Conservation (phyloP, 2,329 filamentous ascomycete species). For the Chaetomium olivaceum region DNA sequence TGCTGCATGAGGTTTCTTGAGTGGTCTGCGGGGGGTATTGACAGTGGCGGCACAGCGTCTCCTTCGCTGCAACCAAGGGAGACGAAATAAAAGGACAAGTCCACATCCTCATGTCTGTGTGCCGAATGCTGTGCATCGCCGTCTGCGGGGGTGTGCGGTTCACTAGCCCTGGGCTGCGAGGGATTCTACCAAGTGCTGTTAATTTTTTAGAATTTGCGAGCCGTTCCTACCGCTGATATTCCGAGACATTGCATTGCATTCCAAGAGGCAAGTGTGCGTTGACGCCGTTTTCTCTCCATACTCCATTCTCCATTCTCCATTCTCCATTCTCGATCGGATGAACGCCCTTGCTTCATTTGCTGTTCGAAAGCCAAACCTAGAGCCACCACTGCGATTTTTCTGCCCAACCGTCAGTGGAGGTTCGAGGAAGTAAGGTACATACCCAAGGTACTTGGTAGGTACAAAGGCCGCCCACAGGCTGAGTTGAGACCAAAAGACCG, state of each 20-base stretch:
- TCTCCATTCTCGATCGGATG: not conserved
- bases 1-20: not conserved
- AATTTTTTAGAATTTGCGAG: not conserved
- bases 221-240: constrained; percentile 7
- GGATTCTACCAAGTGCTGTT: not conserved
- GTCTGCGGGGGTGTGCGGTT: not conserved
- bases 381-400: too few relatives aligned
- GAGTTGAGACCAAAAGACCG: not conserved
- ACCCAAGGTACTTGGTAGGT: not conserved
- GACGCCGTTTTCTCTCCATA: not conserved
- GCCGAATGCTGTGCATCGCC: constrained; percentile 7
- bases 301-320: not conserved
- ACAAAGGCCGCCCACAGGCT: not conserved
- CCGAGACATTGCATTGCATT: constrained; percentile 9
- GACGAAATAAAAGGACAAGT: not conserved
- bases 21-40: not conserved
- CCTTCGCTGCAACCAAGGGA: not conserved
- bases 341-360: not conserved
- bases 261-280: not conserved
- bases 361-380: not conserved
- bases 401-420: not conserved
- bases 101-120: not conserved
- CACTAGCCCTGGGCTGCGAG: not conserved
- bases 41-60: constrained; percentile 3
- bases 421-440: not conserved